These are phyloP conservation scores for Strigomonas culicis DNA, from an alignment of 208 protist genomes.

Conservation along the genomic window DNA sequence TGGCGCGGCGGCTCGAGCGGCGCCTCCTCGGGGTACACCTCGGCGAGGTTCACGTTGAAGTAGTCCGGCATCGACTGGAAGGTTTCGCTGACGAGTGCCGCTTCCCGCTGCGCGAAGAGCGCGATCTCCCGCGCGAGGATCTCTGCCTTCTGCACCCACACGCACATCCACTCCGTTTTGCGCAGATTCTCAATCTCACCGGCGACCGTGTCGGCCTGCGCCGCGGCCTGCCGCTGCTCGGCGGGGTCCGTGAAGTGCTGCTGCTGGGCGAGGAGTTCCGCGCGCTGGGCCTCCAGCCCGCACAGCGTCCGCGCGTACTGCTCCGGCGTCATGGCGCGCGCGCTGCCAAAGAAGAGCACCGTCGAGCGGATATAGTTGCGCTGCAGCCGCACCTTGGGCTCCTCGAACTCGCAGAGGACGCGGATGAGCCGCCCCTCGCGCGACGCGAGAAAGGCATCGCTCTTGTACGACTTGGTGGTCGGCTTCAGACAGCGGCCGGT, in stretches of 20 bases:
- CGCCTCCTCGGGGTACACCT: constrained; percentile 19
- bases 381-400: constrained; percentile 70
- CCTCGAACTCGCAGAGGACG: constrained; percentile 92
- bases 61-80: constrained; percentile 75
- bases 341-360: constrained; percentile 92
- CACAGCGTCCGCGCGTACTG: constrained; percentile 59
- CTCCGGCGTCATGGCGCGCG: constrained; percentile 72
- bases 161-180: constrained; percentile 90
- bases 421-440: constrained; percentile 78
- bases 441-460: constrained; percentile 69
- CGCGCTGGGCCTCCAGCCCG: constrained; percentile 16
- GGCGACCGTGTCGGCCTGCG: constrained; percentile 33
- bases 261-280: constrained; percentile 2
- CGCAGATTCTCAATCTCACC: constrained; percentile 27
- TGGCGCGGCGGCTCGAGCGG: constrained; percentile 16
- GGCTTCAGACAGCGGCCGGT: constrained; percentile 41
- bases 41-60: constrained; percentile 48
- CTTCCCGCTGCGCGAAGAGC: constrained; percentile 43
- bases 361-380: constrained; percentile 74
- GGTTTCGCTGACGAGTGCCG: constrained; percentile 43
- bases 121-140: constrained; percentile 62
- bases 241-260: constrained; percentile 17
- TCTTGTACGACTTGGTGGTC: constrained; percentile 90
- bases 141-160: constrained; percentile 79
- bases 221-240: constrained; percentile 17